Evolutionary conservation across 768 basidiomycete genomes (phyloP).

Genomic region (Phanerodontia chrysosporium): DNA sequence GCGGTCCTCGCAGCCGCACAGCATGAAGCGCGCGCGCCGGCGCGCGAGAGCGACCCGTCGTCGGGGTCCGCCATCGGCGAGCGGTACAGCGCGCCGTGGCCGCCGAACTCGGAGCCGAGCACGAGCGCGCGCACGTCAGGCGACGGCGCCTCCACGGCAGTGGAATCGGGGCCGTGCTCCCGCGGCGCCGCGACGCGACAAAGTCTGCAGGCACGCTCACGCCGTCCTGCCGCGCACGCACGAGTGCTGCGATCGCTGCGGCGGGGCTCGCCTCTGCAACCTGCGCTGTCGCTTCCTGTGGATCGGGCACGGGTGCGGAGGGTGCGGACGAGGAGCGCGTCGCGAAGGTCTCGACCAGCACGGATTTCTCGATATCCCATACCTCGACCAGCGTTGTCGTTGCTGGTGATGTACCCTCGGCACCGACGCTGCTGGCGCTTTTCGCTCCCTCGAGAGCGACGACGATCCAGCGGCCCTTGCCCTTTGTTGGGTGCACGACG

Average conservation of each 20-base stretch:
- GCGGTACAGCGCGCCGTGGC: slow-evolving; percentile 43
- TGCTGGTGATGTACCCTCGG: background rate
- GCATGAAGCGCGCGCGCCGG: slow-evolving; percentile 54
- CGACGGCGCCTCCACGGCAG: slow-evolving; percentile 28
- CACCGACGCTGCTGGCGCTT: slow-evolving; percentile 5
- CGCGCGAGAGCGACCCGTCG: background rate
- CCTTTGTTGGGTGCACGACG: slow-evolving; percentile 80
- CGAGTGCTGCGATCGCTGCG: slow-evolving; percentile 73
- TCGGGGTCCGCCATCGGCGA: slow-evolving; percentile 18
- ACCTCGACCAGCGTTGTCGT: background rate
- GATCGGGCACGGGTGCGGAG: slow-evolving; percentile 49
- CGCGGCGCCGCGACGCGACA: slow-evolving; percentile 10
- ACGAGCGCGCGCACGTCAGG: slow-evolving; percentile 68
- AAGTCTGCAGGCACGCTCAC: slow-evolving; percentile 5
- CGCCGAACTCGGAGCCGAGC: slow-evolving; percentile 75
- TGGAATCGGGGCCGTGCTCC: slow-evolving; percentile 18
- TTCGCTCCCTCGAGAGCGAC: slow-evolving; percentile 60
- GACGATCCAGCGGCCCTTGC: slow-evolving; percentile 87
- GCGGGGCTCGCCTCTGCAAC: slow-evolving; percentile 65
- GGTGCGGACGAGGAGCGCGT: slow-evolving; percentile 44
- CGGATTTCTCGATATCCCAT: slow-evolving; percentile 86
- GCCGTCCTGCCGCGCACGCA: slow-evolving; percentile 58
- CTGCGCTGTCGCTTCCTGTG: slow-evolving; percentile 42
- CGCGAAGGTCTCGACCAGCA: slow-evolving; percentile 75
- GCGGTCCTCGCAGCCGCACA: slow-evolving; percentile 89